Conservation (phyloP, 1,284 basidiomycete species). For the Jaminaea rosea region DNA sequence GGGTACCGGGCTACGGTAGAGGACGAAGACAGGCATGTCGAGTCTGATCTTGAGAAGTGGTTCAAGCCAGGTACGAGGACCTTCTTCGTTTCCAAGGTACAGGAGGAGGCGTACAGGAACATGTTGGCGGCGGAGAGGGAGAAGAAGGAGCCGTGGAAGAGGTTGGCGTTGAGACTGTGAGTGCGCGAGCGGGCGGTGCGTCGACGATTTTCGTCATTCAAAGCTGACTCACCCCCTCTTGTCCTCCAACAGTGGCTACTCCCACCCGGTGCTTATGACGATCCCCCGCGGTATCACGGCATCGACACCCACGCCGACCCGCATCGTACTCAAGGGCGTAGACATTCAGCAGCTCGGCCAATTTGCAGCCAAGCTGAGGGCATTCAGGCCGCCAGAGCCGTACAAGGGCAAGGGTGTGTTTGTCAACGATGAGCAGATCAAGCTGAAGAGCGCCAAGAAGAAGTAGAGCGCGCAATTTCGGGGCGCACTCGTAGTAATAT, state of each 20-base stretch:
- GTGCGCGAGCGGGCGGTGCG: no score
- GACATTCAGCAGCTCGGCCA: constrained; percentile 63
- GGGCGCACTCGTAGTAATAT: background rate
- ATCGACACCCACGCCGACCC: constrained; percentile 50
- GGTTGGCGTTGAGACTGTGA: constrained; percentile 16
- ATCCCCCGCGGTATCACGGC: constrained; percentile 56
- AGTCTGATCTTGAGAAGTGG: background rate
- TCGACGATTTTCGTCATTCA: no score
- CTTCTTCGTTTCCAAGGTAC: constrained; percentile 24
- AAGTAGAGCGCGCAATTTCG: no score
- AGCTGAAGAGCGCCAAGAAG: constrained; percentile 86
- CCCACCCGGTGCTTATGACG: constrained; percentile 73
- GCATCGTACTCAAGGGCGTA: constrained; percentile 52
- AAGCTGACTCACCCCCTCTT: no score
- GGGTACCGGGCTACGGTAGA: constrained; percentile 86
- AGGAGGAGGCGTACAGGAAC: constrained; percentile 11
- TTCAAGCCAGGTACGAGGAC: background rate
- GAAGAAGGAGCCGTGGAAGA: background rate
- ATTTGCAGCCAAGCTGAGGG: constrained; percentile 77
- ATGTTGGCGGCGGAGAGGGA: background rate
- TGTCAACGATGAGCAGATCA: constrained; percentile 75
- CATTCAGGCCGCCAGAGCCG: constrained; percentile 81
- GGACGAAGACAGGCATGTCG: constrained; percentile 52
- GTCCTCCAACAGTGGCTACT: constrained; percentile 62
- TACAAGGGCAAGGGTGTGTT: constrained; percentile 87